Evolutionary conservation across 139 green algal genomes (phyloP).

Genomic region (Coccomyxa sp.): DNA sequence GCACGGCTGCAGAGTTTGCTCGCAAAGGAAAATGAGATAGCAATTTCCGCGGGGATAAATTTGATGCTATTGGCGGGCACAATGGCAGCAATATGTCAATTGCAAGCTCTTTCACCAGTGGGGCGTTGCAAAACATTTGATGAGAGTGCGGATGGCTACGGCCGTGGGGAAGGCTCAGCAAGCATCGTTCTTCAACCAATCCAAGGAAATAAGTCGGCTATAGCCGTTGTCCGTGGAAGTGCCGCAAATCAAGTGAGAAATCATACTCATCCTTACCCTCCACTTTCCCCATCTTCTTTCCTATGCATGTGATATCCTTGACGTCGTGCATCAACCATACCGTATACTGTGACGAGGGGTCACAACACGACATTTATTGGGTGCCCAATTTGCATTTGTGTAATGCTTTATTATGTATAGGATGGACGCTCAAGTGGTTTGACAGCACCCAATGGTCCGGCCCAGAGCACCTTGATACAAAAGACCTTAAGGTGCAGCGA

Average conservation of each 20-base stretch:
- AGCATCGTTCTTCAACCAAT: slow-evolving; percentile 11
- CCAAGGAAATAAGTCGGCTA: neutral
- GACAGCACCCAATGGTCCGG: slow-evolving; percentile 38
- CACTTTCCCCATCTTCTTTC: no score
- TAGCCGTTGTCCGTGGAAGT: slow-evolving; percentile 24
- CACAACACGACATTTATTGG: no score
- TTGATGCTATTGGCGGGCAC: slow-evolving; percentile 29
- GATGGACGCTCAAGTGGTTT: slow-evolving; percentile 37
- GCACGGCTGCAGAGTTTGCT: slow-evolving; percentile 20
- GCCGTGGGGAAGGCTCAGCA: slow-evolving; percentile 38
- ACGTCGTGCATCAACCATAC: no score
- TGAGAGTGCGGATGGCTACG: slow-evolving; percentile 54
- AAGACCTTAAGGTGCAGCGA: slow-evolving; percentile 44
- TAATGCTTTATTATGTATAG: no score
- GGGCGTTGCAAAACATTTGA: slow-evolving; percentile 60
- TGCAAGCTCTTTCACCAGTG: slow-evolving; percentile 37
- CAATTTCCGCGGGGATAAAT: slow-evolving; percentile 32
- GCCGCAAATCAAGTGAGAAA: slow-evolving; percentile 58
- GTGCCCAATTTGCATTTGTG: no score
- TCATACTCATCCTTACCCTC: no score
- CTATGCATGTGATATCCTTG: no score
- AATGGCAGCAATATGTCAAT: slow-evolving; percentile 24
- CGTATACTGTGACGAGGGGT: no score
- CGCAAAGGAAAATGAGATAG: neutral
- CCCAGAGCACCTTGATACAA: slow-evolving; percentile 57